Evolutionary conservation across 768 basidiomycete species (phyloP).

Genomic region (Paxillus rubicundulus): DNA sequence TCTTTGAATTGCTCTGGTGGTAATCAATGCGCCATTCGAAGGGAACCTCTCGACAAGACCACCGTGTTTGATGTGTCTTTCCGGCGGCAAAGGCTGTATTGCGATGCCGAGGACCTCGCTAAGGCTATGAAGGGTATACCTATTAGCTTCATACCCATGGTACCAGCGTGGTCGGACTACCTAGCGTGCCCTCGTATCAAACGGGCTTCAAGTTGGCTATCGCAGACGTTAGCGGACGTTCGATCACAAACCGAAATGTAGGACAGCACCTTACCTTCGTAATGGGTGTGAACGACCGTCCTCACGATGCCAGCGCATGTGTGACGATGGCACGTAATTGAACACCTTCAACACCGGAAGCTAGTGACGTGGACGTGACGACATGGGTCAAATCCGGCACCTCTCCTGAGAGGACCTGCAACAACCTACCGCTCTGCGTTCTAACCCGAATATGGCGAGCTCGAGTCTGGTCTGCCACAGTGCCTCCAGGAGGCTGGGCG

Average conservation of each 20-base stretch:
- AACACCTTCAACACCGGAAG: constrained; percentile 23
- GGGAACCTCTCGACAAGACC: too few relatives aligned
- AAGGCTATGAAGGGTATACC: neutral
- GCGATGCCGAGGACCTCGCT: neutral
- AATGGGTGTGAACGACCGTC: neutral
- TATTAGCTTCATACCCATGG: neutral
- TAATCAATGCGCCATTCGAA: neutral
- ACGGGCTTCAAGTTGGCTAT: neutral
- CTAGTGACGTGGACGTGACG: neutral
- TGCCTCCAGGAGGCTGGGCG: constrained; percentile 12
- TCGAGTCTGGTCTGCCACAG: constrained; percentile 20
- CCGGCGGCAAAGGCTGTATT: too few relatives aligned
- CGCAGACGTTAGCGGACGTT: neutral
- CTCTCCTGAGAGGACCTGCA: neutral
- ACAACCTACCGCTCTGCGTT: constrained; percentile 22
- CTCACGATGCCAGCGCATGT: neutral
- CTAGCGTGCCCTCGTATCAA: neutral
- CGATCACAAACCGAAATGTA: neutral
- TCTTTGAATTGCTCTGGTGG: neutral
- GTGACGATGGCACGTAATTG: neutral
- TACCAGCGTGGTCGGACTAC: neutral
- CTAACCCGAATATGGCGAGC: constrained; percentile 17
- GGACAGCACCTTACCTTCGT: constrained; percentile 6
- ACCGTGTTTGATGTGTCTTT: neutral
- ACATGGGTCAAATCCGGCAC: too few relatives aligned